Evolutionary conservation across 257 asterid species (phyloP).

Genomic region (Nyctanthes arbortristis): DNA sequence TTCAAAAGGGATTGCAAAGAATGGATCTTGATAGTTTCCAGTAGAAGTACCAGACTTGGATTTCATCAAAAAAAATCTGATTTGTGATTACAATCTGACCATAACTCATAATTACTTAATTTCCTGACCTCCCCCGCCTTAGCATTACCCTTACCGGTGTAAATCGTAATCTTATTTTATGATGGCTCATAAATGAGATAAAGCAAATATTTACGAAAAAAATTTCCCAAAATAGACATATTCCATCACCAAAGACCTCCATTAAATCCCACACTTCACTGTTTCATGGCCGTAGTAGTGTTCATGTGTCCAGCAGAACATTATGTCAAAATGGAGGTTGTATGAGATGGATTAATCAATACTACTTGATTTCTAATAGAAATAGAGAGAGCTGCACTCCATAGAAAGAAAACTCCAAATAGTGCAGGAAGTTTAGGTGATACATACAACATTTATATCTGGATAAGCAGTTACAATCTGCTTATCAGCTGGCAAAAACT

Average conservation of each 20-base stretch:
- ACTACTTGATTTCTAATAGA: neutral
- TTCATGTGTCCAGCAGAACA: neutral
- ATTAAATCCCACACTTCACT: neutral
- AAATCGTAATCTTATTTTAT: no score
- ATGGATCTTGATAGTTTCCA: neutral
- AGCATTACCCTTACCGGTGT: neutral
- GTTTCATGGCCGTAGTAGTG: neutral
- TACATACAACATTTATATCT: constrained; percentile 41
- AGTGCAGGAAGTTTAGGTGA: neutral
- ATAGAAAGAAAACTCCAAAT: constrained; percentile 1
- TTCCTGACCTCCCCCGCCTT: neutral
- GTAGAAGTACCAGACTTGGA: neutral
- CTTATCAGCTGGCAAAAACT: constrained; percentile 42
- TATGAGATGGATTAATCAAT: neutral
- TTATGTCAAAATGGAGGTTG: neutral
- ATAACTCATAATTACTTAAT: neutral
- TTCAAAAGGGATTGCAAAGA: neutral
- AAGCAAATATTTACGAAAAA: neutral
- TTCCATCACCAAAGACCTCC: neutral
- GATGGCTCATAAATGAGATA: neutral
- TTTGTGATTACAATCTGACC: constrained; percentile 49
- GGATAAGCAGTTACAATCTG: constrained; percentile 56
- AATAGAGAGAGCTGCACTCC: neutral
- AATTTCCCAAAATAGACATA: no score
- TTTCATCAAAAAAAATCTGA: constrained; percentile 33